Percentiles rank a stretch among this genome's conserved stretches.
These are phyloP conservation scores for Sclerotinia spermophila DNA, from an alignment of 2,329 filamentous ascomycete genomes.

Conservation along the genomic window DNA sequence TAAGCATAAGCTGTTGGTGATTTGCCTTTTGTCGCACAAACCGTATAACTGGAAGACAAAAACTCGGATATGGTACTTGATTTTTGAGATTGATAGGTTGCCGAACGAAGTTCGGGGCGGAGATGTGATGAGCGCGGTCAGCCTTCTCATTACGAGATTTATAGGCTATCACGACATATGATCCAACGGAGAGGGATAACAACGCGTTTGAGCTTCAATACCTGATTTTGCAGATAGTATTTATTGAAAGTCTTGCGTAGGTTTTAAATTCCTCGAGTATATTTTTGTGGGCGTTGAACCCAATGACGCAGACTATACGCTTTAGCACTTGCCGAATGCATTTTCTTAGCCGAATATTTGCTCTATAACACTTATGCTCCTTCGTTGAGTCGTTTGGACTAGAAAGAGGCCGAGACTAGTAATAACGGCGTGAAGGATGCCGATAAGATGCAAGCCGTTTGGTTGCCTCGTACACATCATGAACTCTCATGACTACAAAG, in stretches of 20 bases:
- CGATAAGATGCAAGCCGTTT: neutral
- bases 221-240: rapidly evolving
- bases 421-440: neutral
- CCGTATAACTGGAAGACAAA: neutral
- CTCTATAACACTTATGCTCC: rapidly evolving
- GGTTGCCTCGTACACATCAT: neutral
- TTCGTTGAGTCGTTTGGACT: rapidly evolving
- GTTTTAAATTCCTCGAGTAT: no score
- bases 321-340: neutral
- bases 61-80: neutral
- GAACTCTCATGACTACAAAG: neutral
- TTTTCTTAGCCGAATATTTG: neutral
- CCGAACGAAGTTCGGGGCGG: neutral
- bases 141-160: neutral
- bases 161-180: neutral
- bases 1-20: neutral
- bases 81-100: neutral
- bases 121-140: neutral
- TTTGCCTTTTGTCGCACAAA: neutral
- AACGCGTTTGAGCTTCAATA: neutral
- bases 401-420: neutral
- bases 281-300: no score
- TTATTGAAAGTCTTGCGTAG: neutral
- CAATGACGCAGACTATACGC: neutral
- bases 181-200: neutral